Evolutionary conservation across 805 yeast genomes (phyloP), one percentile per base, ranked within the genome.

Genomic region (Ogataea pini): DNA sequence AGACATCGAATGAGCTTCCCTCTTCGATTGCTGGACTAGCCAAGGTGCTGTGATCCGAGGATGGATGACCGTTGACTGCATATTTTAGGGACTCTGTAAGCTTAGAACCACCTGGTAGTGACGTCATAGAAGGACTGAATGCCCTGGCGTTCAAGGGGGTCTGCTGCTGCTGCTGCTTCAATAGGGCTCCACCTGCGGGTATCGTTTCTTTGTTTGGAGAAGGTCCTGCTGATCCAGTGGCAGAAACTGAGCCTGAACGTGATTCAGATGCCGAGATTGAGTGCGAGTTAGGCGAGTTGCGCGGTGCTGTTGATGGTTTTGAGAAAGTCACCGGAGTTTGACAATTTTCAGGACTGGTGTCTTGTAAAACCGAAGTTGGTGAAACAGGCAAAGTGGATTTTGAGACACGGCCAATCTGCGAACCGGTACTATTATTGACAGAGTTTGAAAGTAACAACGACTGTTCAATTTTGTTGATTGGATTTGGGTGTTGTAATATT

Each of bases 401-500:
- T 6, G n/a, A 12, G 31, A 14, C 6, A 22, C n/a, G 7, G 16
- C 38, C 41, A 32, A 17, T 16, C 20, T 37, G 20, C 55, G 42
- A 32, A 14, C 19, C 13, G 3, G 20, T 43, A 19, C 38, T 38
- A 12, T 29, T 24, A 10, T 44, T 29, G 10, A 34, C n/a, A 33
- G 50, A 60, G 59, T 16, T 38, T 42, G 31, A 54, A 50, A 39
- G 32, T n/a, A 49, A 34, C 28, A 48, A 18, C 42, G 61, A 56
- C 13, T 20, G 44, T 12, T 54, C 60, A 4, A 58, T 50, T 3
- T 25, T 17, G 33, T 60, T 62, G 7, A 60, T 53, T 24, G 61
- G 57, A 6, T 63, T 58, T 6, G 61, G 59, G 8, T 68, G 67
- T 47, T 72, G 72, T 40, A 82, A 65, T 46, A 83, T 82, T 7